These are phyloP conservation scores for Rhizopogon salebrosus DNA, from an alignment of 768 basidiomycete genomes.

Conservation along the genomic window DNA sequence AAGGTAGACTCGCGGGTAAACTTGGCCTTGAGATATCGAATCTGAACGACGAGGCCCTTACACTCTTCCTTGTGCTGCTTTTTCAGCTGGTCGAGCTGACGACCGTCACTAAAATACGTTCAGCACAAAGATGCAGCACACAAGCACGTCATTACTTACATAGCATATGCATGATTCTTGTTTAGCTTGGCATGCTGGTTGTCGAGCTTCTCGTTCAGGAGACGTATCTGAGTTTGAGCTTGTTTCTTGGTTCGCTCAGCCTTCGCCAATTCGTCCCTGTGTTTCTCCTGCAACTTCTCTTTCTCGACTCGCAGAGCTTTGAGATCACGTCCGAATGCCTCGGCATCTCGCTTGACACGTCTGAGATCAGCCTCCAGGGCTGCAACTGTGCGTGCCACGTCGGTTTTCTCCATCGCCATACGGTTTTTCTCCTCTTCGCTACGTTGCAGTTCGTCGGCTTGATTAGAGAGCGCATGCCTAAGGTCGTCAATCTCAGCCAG, in stretches of 20 bases:
- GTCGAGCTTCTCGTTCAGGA: conserved; percentile 64
- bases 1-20: conserved; percentile 81
- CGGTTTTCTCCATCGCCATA: conserved; percentile 55
- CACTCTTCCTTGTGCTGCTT: conserved; percentile 78
- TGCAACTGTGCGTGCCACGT: conserved; percentile 63
- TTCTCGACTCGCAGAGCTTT: conserved; percentile 64
- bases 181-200: conserved; percentile 37
- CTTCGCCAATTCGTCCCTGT: conserved; percentile 49
- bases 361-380: conserved; percentile 67
- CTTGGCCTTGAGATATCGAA: conserved; percentile 88
- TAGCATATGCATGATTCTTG: conserved; percentile 52
- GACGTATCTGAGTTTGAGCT: conserved; percentile 54
- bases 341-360: conserved; percentile 72
- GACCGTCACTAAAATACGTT: conserved; percentile 39
- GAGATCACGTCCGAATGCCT: conserved; percentile 73
- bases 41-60: conserved; percentile 87
- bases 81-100: conserved; percentile 49
- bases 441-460: conserved; percentile 57
- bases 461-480: conserved; percentile 56
- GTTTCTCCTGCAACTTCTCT: conserved; percentile 50
- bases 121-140: not conserved
- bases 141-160: conserved; percentile 35
- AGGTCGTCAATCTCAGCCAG: conserved; percentile 73
- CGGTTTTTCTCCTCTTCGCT: conserved; percentile 61
- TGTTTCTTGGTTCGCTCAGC: conserved; percentile 68